Conservation (phyloP, 108 stramenopile genomes). For the Craspedostauros australis region DNA sequence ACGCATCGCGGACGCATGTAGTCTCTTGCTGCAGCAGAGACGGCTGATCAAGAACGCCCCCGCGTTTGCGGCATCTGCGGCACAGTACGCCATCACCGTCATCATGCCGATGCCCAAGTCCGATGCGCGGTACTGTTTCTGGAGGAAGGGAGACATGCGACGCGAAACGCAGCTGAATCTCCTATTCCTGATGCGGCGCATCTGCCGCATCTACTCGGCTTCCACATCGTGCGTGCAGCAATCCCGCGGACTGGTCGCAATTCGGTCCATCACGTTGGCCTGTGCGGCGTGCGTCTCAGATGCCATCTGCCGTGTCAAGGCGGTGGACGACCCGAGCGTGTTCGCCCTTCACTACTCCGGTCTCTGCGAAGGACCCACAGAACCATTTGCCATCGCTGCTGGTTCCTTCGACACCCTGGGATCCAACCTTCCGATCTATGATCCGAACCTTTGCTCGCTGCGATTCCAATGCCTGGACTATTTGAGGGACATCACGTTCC, state of each 20-base stretch:
- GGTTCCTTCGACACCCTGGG: slow-evolving; percentile 92
- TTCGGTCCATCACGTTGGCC: slow-evolving; percentile 92
- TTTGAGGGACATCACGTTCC: slow-evolving; percentile 68
- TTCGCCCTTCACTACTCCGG: slow-evolving; percentile 97
- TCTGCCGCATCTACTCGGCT: slow-evolving; percentile 84
- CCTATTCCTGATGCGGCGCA: slow-evolving; percentile 80
- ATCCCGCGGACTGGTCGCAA: slow-evolving; percentile 94
- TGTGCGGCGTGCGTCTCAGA: slow-evolving; percentile 94
- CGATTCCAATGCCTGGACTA: slow-evolving; percentile 95
- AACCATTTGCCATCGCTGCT: slow-evolving; percentile 93
- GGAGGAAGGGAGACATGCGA: slow-evolving; percentile 86
- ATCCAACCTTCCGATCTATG: slow-evolving; percentile 89
- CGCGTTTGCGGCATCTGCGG: slow-evolving; percentile 90
- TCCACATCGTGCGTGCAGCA: slow-evolving; percentile 91
- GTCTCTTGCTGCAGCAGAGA: slow-evolving; percentile 91
- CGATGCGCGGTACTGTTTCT: slow-evolving; percentile 89
- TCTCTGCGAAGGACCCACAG: slow-evolving; percentile 89
- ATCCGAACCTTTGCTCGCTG: slow-evolving; percentile 76
- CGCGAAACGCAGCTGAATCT: slow-evolving; percentile 88
- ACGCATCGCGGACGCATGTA: slow-evolving; percentile 88
- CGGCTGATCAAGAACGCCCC: slow-evolving; percentile 93
- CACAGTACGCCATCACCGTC: slow-evolving; percentile 90
- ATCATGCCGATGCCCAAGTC: slow-evolving; percentile 91
- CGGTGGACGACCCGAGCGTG: slow-evolving; percentile 90
- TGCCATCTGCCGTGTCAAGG: slow-evolving; percentile 89